phyloP scores from a whole-genome alignment of 176 grass and related monocot genomes.

The Triticum urartu region DNA sequence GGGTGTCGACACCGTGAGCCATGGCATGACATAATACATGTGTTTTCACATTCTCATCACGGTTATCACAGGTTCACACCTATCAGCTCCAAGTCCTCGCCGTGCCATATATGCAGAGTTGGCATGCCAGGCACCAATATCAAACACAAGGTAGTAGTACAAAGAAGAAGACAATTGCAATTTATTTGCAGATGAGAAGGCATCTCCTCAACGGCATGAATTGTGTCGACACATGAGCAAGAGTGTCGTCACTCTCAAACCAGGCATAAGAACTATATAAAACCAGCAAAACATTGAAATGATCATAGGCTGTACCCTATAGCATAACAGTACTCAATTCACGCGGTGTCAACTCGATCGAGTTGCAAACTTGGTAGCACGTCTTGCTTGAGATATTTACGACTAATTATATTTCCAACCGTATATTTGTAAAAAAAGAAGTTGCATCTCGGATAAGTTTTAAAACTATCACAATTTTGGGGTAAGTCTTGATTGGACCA shows the following conservation, averaged over 20 bases:
- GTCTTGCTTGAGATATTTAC: background rate
- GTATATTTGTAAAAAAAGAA: background rate
- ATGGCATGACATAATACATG: background rate
- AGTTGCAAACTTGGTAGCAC: background rate
- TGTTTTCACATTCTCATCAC: background rate
- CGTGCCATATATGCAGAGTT: background rate
- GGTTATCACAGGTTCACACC: background rate
- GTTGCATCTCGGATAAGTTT: background rate
- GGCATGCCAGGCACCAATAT: background rate
- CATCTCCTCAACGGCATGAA: background rate
- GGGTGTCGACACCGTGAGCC: conserved; percentile 32
- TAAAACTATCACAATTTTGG: background rate
- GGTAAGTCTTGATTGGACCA: background rate
- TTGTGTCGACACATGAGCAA: background rate
- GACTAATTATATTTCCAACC: background rate
- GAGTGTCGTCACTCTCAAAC: background rate
- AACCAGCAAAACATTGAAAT: background rate
- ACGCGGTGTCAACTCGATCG: too few relatives aligned
- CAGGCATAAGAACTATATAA: background rate
- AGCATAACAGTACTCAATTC: background rate
- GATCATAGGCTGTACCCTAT: background rate
- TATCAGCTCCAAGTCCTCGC: background rate
- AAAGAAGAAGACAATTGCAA: background rate
- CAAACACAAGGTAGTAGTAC: background rate
- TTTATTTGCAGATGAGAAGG: background rate